A percentile compares a stretch with the other conserved stretches of the same genome.
phyloP scores from a whole-genome alignment of 805 yeast species.

The Sugiyamaella chiloensis region DNA sequence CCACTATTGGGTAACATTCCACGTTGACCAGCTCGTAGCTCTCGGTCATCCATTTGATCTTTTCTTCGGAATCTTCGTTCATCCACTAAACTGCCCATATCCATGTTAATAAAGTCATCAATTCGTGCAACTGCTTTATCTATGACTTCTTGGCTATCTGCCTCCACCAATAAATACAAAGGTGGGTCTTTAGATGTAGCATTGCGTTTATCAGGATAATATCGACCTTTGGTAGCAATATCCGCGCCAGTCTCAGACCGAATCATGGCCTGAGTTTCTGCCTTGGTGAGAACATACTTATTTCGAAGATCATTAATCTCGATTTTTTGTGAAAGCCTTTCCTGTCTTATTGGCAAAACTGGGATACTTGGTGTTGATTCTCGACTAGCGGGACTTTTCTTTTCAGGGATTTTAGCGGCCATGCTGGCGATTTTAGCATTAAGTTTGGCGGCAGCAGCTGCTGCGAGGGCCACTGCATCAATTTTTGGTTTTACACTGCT shows the following conservation, averaged over 20 bases:
- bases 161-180: conserved; percentile 52
- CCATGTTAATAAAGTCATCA: conserved; percentile 43
- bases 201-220: conserved; percentile 34
- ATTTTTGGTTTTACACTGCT: conserved; percentile 15
- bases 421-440: conserved; percentile 30
- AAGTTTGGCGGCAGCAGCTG: conserved; percentile 35
- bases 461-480: conserved; percentile 31
- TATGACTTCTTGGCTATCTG: conserved; percentile 42
- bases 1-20: not conserved
- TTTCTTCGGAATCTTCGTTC: conserved; percentile 27
- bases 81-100: conserved; percentile 29
- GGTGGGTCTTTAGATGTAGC: conserved; percentile 34
- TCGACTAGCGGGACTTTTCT: not conserved
- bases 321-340: conserved; percentile 25
- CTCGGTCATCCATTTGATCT: conserved; percentile 19
- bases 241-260: conserved; percentile 30
- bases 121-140: conserved; percentile 68
- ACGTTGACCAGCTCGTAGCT: conserved; percentile 1
- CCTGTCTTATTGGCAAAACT: conserved; percentile 10
- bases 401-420: conserved; percentile 5
- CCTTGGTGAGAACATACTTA: conserved; percentile 36
- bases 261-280: conserved; percentile 31
- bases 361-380: conserved; percentile 3
- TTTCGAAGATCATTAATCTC: conserved; percentile 36
- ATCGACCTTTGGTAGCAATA: conserved; percentile 34